phyloP scores from a whole-genome alignment of 805 yeast genomes.

The Starmerella vitae region DNA sequence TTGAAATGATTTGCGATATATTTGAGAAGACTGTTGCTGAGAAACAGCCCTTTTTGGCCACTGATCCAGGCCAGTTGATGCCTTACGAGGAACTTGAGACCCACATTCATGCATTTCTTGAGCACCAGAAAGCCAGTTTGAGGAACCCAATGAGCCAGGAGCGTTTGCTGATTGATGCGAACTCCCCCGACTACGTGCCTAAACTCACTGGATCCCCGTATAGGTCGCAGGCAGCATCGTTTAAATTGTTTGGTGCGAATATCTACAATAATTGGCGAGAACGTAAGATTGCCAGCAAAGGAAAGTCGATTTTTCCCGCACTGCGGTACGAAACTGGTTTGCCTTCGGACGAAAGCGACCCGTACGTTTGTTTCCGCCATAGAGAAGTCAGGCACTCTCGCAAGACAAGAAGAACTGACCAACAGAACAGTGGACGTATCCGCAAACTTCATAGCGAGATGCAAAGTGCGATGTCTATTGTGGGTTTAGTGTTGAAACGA shows the following conservation, averaged over 20 bases:
- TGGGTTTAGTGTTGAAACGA: conserved; percentile 58
- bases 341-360: conserved; percentile 68
- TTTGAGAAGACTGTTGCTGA: conserved; percentile 64
- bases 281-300: conserved; percentile 57
- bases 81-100: conserved; percentile 54
- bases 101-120: conserved; percentile 27
- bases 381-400: conserved; percentile 92
- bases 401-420: conserved; percentile 89
- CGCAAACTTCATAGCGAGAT: conserved; percentile 62
- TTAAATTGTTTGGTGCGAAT: conserved; percentile 41
- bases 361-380: conserved; percentile 88
- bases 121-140: conserved; percentile 30
- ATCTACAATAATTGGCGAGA: conserved; percentile 72
- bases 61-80: conserved; percentile 70
- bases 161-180: conserved; percentile 20
- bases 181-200: conserved; percentile 19
- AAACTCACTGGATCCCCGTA: conserved; percentile 15
- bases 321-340: conserved; percentile 75
- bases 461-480: conserved; percentile 56
- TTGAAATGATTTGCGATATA: conserved; percentile 61
- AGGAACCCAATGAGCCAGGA: conserved; percentile 37
- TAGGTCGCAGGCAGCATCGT: conserved; percentile 19
- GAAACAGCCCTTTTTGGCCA: conserved; percentile 74
- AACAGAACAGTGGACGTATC: conserved; percentile 74
- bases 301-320: conserved; percentile 57